Evolutionary conservation across 495 filamentous ascomycete species (phyloP), one percentile per base, ranked within the genome.

Genomic region (Penicillium coffeae): DNA sequence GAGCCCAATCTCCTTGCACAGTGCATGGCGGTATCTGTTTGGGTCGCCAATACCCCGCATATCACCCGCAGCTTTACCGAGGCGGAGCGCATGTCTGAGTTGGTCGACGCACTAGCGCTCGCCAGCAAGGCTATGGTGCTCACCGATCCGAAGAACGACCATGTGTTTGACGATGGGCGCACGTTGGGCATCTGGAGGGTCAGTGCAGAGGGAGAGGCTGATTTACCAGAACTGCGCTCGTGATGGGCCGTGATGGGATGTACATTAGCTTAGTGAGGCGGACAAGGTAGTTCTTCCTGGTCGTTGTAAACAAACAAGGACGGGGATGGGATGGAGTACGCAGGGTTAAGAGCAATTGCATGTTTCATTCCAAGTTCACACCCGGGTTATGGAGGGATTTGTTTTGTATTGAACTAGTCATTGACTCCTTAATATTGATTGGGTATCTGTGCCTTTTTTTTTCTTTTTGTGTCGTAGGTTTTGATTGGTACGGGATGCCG

Each of bases 21-120:
- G 55, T 83, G 84, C 67, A 88, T 95, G 86, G 84, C 90, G 38
- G 66, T 95, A 13, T 80, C 86, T 0, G 78, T 82, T 4, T 62
- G 81, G 16, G 76, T 94, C 12, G 78, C 84, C 37, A 80, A 82
- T 42, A 70, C 63, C 37, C 79, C 82, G 32, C 81, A 85, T 43
- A 59, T 95, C 22, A 79, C 82, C 19, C 69, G 75, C 22, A 77
- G 79, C 53, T 87, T 96, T 53, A 62, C 83, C 25, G 73, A 75
- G 38, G 73, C 80, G 9, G 74, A 78, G 8, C 78, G 87, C 22
- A 87, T 94, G 85, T 75, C 78, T 49, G 88, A 93, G 75, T 73
- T 96, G 8, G 76, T 93, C 18, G 81, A 87, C 54, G 76, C 76
- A 18, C 80, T 95, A 59, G 89, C 89, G 0, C 63, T 78, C 44